phyloP scores from a whole-genome alignment of 176 grass and related monocot species.

The Areca catechu region DNA sequence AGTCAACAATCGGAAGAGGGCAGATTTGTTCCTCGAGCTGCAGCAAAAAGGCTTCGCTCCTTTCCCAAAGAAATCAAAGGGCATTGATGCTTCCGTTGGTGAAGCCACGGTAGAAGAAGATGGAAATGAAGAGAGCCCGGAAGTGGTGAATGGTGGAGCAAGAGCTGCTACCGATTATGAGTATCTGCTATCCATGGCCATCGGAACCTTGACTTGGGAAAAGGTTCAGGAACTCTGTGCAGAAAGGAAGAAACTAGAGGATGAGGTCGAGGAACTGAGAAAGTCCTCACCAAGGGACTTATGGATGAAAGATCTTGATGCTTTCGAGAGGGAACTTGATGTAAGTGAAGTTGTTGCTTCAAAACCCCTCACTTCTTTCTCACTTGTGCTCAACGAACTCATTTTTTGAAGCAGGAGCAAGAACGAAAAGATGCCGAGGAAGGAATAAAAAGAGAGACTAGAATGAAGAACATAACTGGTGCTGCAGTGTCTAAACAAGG shows the following conservation, averaged over 20 bases:
- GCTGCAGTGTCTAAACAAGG: neutral
- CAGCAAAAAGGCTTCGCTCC: conserved; percentile 35
- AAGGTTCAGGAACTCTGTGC: conserved; percentile 48
- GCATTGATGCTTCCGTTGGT: conserved; percentile 32
- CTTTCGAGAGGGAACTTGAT: conserved; percentile 64
- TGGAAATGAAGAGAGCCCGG: conserved; percentile 35
- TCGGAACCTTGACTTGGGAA: conserved; percentile 75
- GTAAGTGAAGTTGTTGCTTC: conserved; percentile 29
- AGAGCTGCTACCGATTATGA: conserved; percentile 50
- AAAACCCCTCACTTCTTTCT: neutral
- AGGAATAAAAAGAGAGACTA: conserved; percentile 11
- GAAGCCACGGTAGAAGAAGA: conserved; percentile 42
- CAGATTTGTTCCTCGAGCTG: conserved; percentile 67
- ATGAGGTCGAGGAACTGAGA: conserved; percentile 37
- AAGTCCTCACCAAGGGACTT: conserved; percentile 32
- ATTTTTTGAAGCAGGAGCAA: conserved; percentile 27
- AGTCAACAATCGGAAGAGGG: conserved; percentile 71
- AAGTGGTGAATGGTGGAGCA: conserved; percentile 17
- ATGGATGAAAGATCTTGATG: conserved; percentile 76
- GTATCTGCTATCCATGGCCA: conserved; percentile 72
- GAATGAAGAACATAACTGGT: conserved; percentile 7
- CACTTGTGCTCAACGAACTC: neutral
- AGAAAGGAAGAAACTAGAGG: conserved; percentile 35
- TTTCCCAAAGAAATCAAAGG: conserved; percentile 60
- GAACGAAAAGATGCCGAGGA: conserved; percentile 27